phyloP scores from a whole-genome alignment of 768 basidiomycete species.

The Boletellus ananas region DNA sequence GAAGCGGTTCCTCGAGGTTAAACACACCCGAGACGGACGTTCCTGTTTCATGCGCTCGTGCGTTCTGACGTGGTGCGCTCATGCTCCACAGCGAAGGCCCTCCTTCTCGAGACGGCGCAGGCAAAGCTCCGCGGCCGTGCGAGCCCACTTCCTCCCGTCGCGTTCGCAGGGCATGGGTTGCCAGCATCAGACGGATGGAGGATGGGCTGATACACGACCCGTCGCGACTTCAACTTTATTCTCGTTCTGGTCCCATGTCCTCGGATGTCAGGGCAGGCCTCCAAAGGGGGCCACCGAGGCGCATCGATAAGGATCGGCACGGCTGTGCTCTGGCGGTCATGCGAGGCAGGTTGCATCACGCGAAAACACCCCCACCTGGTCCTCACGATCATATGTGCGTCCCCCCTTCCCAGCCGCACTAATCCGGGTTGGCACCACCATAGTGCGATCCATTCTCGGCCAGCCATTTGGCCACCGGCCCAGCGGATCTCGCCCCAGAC shows the following conservation, averaged over 20 bases:
- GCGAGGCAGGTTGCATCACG: constrained; percentile 11
- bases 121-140: constrained; percentile 18
- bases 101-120: too few relatives aligned
- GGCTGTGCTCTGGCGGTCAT: constrained; percentile 12
- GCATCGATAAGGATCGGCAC: constrained; percentile 31
- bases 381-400: constrained; percentile 22
- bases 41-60: too few relatives aligned
- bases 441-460: constrained; percentile 20
- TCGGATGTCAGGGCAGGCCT: constrained; percentile 16
- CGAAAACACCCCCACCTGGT: constrained; percentile 11
- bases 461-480: constrained; percentile 4
- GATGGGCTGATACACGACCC: constrained; percentile 12
- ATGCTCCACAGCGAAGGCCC: too few relatives aligned
- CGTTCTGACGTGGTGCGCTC: too few relatives aligned
- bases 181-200: constrained; percentile 11
- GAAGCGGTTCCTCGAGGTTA: too few relatives aligned
- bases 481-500: constrained; percentile 21
- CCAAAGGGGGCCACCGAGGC: constrained; percentile 20
- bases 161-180: not conserved
- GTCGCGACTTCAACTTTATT: constrained; percentile 18
- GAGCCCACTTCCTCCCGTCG: constrained; percentile 8
- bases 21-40: too few relatives aligned
- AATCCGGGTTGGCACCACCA: constrained; percentile 21
- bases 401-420: constrained; percentile 23
- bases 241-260: constrained; percentile 14